Evolutionary conservation across 2,329 filamentous ascomycete genomes (phyloP).

Genomic region (Scytalidium lignicola): DNA sequence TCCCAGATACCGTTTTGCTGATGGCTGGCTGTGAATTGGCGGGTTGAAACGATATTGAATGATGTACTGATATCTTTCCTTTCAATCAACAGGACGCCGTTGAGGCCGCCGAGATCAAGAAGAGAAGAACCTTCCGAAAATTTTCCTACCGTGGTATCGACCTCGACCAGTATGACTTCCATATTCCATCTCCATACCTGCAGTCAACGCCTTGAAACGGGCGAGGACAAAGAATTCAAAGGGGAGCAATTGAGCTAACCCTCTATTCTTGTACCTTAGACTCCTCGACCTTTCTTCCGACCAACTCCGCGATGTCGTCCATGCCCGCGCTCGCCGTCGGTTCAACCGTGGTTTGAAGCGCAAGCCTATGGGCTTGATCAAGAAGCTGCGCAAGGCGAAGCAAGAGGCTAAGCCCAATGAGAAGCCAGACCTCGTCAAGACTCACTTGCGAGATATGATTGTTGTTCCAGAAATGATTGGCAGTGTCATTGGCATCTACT

Average conservation of each 20-base stretch:
- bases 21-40: background rate
- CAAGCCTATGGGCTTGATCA: constrained; percentile 99
- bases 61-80: constrained; percentile 27
- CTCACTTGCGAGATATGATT: constrained; percentile 99
- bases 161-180: constrained; percentile 84
- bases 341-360: constrained; percentile 99
- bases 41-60: background rate
- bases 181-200: constrained; percentile 12
- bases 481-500: constrained; percentile 98
- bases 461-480: constrained; percentile 99
- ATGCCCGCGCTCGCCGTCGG: constrained; percentile 95
- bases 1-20: constrained; percentile 2
- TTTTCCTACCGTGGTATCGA: constrained; percentile 99
- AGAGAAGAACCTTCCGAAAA: constrained; percentile 99
- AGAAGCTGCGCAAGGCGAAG: constrained; percentile 99
- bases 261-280: constrained; percentile 45
- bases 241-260: constrained; percentile 28
- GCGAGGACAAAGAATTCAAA: constrained; percentile 25
- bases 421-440: constrained; percentile 99
- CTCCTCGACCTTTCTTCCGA: constrained; percentile 98
- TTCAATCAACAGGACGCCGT: constrained; percentile 70
- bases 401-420: constrained; percentile 98
- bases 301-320: constrained; percentile 98
- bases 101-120: constrained; percentile 99
- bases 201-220: background rate